Conservation (phyloP, 768 basidiomycete species). For the Mycena sanguinolenta region DNA sequence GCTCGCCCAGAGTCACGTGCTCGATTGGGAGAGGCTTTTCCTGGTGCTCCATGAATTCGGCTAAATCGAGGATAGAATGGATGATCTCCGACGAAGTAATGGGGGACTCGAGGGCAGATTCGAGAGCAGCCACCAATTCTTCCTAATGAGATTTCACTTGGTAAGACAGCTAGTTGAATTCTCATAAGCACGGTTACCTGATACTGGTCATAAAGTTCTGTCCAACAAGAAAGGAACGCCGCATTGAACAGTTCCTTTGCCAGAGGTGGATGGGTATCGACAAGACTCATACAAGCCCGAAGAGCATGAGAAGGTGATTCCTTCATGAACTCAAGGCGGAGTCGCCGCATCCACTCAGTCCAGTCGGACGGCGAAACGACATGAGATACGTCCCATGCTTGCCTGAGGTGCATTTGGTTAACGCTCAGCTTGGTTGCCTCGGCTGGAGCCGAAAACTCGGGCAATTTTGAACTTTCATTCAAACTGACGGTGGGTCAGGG, state of each 20-base stretch:
- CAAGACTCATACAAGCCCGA: slow-evolving; percentile 93
- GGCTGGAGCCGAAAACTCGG: slow-evolving; percentile 85
- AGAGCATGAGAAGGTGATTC: slow-evolving; percentile 99
- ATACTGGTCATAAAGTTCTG: slow-evolving; percentile 94
- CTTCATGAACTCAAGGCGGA: slow-evolving; percentile 96
- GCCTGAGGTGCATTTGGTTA: slow-evolving; percentile 97
- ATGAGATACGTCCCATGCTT: slow-evolving; percentile 93
- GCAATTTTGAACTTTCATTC: slow-evolving; percentile 71
- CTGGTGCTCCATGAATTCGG: slow-evolving; percentile 99
- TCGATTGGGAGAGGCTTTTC: slow-evolving; percentile 96
- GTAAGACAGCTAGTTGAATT: slow-evolving; percentile 25
- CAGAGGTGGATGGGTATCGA: slow-evolving; percentile 91
- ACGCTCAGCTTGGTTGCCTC: slow-evolving; percentile 92
- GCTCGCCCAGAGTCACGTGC: slow-evolving; percentile 92
- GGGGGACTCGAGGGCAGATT: slow-evolving; percentile 83
- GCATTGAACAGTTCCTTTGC: slow-evolving; percentile 97
- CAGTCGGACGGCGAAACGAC: slow-evolving; percentile 88
- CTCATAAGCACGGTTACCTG: slow-evolving; percentile 70
- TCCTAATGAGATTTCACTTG: slow-evolving; percentile 67
- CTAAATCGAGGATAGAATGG: slow-evolving; percentile 91
- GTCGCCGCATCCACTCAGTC: slow-evolving; percentile 94
- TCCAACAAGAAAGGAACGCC: slow-evolving; percentile 98
- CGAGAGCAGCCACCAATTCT: slow-evolving; percentile 92
- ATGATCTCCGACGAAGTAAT: slow-evolving; percentile 89
- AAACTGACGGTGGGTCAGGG: slow-evolving; percentile 48